Conservation (phyloP, 116 monocot species). For the Papilionanthe hybrid region DNA sequence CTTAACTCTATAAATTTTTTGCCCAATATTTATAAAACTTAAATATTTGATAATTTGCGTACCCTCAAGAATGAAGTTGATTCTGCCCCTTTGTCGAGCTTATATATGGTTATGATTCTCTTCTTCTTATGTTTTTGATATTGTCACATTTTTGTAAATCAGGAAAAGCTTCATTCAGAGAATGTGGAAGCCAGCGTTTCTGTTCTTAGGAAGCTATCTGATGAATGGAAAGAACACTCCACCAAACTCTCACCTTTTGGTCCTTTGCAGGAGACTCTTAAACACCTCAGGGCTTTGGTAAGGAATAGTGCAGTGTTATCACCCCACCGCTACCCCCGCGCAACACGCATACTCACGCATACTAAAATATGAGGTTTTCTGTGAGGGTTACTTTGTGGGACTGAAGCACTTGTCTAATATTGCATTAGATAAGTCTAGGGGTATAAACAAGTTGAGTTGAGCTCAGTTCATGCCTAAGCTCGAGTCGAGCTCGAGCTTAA, state of each 20-base stretch:
- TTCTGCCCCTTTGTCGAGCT: too few relatives aligned
- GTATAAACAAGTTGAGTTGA: too few relatives aligned
- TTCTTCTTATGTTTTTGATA: background rate
- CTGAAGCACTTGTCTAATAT: too few relatives aligned
- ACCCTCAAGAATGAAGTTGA: too few relatives aligned
- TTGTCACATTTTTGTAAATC: slow-evolving; percentile 3
- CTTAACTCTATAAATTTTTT: too few relatives aligned
- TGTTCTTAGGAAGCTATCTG: slow-evolving; percentile 47
- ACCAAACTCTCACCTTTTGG: slow-evolving; percentile 53
- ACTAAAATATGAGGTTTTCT: background rate
- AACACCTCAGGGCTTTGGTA: slow-evolving; percentile 58
- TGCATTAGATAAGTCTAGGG: too few relatives aligned
- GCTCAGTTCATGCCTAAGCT: too few relatives aligned
- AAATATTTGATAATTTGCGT: too few relatives aligned
- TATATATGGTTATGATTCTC: background rate
- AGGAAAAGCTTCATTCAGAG: slow-evolving; percentile 78
- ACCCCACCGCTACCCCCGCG: too few relatives aligned
- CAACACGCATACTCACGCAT: too few relatives aligned
- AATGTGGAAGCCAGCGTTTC: slow-evolving; percentile 61
- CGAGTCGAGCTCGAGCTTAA: too few relatives aligned
- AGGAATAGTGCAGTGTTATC: background rate
- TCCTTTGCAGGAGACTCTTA: slow-evolving; percentile 41
- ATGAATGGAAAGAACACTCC: slow-evolving; percentile 68
- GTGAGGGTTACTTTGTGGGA: background rate
- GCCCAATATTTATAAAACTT: too few relatives aligned